These are phyloP conservation scores for Tulasnella sp. DNA, from an alignment of 768 basidiomycete species.

Conservation along the genomic window DNA sequence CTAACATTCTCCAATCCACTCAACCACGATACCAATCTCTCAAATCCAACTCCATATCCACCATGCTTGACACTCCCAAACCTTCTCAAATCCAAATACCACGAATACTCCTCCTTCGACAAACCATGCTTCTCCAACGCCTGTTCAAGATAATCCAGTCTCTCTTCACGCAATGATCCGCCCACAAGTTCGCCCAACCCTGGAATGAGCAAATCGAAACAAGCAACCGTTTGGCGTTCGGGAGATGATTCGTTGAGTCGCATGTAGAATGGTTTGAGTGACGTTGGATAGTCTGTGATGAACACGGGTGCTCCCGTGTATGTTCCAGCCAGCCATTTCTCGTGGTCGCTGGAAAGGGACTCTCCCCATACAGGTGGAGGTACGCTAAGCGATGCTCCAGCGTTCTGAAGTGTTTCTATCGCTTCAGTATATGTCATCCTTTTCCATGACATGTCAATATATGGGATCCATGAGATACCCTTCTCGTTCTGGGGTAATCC, in stretches of 20 bases:
- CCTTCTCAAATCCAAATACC: slow-evolving; percentile 69
- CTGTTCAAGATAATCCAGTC: slow-evolving; percentile 37
- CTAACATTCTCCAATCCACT: slow-evolving; percentile 81
- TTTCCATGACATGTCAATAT: slow-evolving; percentile 37
- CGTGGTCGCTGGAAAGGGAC: slow-evolving; percentile 77
- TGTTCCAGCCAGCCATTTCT: slow-evolving; percentile 71
- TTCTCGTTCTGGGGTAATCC: slow-evolving; percentile 23
- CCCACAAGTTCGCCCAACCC: slow-evolving; percentile 80
- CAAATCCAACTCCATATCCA: slow-evolving; percentile 94
- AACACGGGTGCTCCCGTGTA: slow-evolving; percentile 68
- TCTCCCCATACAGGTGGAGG: slow-evolving; percentile 48
- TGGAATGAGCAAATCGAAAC: slow-evolving; percentile 90
- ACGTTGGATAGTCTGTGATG: slow-evolving; percentile 75
- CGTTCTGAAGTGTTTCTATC: slow-evolving; percentile 39
- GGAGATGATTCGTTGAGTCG: slow-evolving; percentile 38
- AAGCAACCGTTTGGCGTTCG: slow-evolving; percentile 51
- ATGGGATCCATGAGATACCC: slow-evolving; percentile 28
- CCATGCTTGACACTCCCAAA: slow-evolving; percentile 87
- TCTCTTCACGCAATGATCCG: slow-evolving; percentile 77
- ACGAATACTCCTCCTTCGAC: slow-evolving; percentile 29
- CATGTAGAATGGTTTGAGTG: slow-evolving; percentile 96
- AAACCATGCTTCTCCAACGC: slow-evolving; percentile 40
- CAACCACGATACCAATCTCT: slow-evolving; percentile 77
- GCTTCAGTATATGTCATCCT: slow-evolving; percentile 73
- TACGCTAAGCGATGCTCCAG: slow-evolving; percentile 16